Conservation (phyloP, 2,329 filamentous ascomycete genomes). For the Pseudogymnoascus sp. region DNA sequence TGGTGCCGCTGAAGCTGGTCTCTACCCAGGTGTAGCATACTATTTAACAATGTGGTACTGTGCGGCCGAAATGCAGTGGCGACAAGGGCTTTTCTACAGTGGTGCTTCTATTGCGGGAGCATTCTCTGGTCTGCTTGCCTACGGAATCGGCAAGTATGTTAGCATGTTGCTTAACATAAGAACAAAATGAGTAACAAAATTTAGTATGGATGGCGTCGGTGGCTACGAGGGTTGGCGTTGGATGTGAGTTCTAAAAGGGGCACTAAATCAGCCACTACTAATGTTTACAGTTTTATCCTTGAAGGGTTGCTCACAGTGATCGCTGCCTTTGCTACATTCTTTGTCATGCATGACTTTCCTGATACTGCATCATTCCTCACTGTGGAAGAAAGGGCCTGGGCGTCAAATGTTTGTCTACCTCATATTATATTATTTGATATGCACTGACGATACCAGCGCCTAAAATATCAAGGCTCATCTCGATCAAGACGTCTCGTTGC, state of each 20-base stretch:
- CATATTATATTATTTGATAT: background rate
- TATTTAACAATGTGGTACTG: conserved; percentile 51
- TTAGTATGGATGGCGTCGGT: conserved; percentile 38
- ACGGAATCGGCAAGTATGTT: conserved; percentile 31
- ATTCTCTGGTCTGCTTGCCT: conserved; percentile 38
- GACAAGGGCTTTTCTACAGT: conserved; percentile 31
- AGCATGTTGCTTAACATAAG: background rate
- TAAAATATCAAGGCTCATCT: conserved; percentile 17
- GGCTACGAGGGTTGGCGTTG: conserved; percentile 39
- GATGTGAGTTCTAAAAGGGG: conserved; percentile 42
- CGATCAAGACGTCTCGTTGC: conserved; percentile 17
- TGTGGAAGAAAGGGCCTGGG: conserved; percentile 27
- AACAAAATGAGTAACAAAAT: conserved; percentile 5
- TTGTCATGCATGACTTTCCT: conserved; percentile 40
- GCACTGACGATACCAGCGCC: conserved; percentile 12
- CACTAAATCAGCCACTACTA: background rate
- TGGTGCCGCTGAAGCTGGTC: conserved; percentile 16
- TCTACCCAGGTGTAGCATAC: conserved; percentile 31
- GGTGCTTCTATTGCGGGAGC: conserved; percentile 32
- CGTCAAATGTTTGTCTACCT: background rate
- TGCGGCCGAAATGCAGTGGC: conserved; percentile 43
- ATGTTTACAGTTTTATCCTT: conserved; percentile 33
- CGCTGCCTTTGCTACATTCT: conserved; percentile 30
- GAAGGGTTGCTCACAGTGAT: conserved; percentile 37
- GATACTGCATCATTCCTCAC: conserved; percentile 34